Evolutionary conservation across 2,329 filamentous ascomycete genomes (phyloP).

Genomic region (Fusarium poae): DNA sequence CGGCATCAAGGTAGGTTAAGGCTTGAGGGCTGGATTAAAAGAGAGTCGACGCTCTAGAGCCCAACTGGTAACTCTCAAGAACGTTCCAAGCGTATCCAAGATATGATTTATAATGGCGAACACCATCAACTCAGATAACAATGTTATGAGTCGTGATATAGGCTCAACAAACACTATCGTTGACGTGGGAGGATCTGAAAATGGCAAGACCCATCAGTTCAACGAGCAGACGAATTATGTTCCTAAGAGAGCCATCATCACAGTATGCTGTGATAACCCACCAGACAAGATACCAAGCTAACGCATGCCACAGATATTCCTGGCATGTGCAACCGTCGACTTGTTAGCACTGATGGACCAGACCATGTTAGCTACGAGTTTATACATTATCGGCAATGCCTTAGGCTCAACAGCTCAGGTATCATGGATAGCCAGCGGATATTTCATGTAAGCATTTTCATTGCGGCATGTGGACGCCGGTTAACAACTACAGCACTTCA

Average conservation of each 20-base stretch:
- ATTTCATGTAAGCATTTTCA: slow-evolving; percentile 63
- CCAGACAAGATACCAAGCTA: fast-evolving
- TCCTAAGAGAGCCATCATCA: slow-evolving; percentile 63
- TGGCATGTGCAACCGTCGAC: slow-evolving; percentile 68
- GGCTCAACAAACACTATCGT: slow-evolving; percentile 15
- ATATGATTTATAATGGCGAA: neutral
- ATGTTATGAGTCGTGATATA: slow-evolving; percentile 11
- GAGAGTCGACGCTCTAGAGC: neutral
- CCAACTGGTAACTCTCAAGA: neutral
- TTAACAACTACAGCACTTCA: slow-evolving; percentile 53
- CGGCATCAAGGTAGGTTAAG: neutral
- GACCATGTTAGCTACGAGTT: slow-evolving; percentile 67
- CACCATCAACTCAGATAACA: neutral
- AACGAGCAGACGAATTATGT: slow-evolving; percentile 71
- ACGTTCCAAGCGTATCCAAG: no score
- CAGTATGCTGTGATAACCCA: slow-evolving; percentile 51
- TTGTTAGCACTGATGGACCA: slow-evolving; percentile 69
- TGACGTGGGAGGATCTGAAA: slow-evolving; percentile 32
- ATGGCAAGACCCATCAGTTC: slow-evolving; percentile 54
- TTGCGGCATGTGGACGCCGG: neutral
- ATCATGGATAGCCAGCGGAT: slow-evolving; percentile 68
- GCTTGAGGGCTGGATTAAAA: slow-evolving; percentile 2
- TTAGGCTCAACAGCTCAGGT: slow-evolving; percentile 63
- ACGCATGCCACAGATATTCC: slow-evolving; percentile 61
- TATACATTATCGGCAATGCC: slow-evolving; percentile 66